A percentile compares a stretch with the other conserved stretches of the same genome.
Conservation (phyloP, 106 monocot genomes). For the Iris macrosiphon region DNA sequence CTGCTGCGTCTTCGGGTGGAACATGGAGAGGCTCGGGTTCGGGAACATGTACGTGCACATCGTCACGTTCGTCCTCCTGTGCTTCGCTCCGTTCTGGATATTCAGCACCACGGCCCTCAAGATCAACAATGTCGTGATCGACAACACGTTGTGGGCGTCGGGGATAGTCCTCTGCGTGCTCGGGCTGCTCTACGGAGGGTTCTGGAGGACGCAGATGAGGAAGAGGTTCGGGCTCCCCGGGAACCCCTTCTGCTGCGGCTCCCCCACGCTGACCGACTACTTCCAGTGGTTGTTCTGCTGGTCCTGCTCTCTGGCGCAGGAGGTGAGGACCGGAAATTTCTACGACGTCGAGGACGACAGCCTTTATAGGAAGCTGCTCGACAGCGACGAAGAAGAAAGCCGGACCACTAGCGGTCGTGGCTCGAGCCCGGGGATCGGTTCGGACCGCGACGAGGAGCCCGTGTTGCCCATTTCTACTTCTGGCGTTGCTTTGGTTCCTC, state of each 20-base stretch:
- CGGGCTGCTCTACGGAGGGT: constrained; percentile 47
- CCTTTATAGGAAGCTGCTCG: constrained; percentile 1
- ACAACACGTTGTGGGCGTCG: not conserved
- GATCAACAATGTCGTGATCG: constrained; percentile 17
- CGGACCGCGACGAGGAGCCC: constrained; percentile 4
- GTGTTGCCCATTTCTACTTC: not conserved
- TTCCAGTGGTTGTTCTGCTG: constrained; percentile 46
- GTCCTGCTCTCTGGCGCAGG: constrained; percentile 49
- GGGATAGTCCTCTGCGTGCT: constrained; percentile 27
- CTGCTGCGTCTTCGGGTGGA: constrained; percentile 64
- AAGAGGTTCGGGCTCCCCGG: constrained; percentile 46
- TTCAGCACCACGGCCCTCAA: constrained; percentile 34
- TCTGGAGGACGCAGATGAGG: constrained; percentile 61
- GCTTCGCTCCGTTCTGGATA: constrained; percentile 31
- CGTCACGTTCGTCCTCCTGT: constrained; percentile 38
- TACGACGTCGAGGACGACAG: constrained; percentile 35
- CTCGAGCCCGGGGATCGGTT: too few relatives aligned
- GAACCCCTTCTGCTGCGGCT: constrained; percentile 22
- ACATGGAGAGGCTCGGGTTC: constrained; percentile 61
- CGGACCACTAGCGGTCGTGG: too few relatives aligned
- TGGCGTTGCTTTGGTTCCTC: constrained; percentile 6
- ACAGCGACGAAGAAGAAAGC: constrained; percentile 6
- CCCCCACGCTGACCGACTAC: constrained; percentile 25
- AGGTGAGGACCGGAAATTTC: constrained; percentile 50
- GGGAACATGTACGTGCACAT: constrained; percentile 76